Conservation (phyloP, 805 yeast genomes). For the Wickerhamomyces strasburgensis region DNA sequence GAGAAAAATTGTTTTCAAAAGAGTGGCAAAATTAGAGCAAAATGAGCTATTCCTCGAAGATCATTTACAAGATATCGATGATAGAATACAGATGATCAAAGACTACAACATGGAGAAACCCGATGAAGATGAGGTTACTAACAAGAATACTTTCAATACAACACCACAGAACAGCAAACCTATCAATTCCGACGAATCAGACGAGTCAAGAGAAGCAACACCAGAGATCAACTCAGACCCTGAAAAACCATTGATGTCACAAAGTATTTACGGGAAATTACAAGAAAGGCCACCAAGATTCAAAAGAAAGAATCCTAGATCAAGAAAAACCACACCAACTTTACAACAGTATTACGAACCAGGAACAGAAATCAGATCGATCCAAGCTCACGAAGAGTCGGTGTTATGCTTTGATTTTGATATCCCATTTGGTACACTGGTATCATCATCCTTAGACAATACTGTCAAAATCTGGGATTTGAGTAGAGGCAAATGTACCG, state of each 20-base stretch:
- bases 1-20: conserved; percentile 51
- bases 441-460: conserved; percentile 74
- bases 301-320: conserved; percentile 26
- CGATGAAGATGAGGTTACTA: conserved; percentile 24
- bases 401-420: conserved; percentile 63
- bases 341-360: conserved; percentile 59
- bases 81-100: conserved; percentile 38
- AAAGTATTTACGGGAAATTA: conserved; percentile 41
- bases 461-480: conserved; percentile 83
- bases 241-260: conserved; percentile 31
- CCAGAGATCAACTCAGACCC: conserved; percentile 6
- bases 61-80: conserved; percentile 38
- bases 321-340: conserved; percentile 53
- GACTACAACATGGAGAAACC: conserved; percentile 33
- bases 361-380: conserved; percentile 47
- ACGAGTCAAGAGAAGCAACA: conserved; percentile 15
- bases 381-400: conserved; percentile 48
- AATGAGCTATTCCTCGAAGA: conserved; percentile 54
- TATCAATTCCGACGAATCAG: too few relatives aligned
- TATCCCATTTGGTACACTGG: conserved; percentile 69
- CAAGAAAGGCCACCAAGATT: conserved; percentile 31
- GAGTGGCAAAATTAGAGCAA: conserved; percentile 56
- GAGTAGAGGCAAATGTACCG: conserved; percentile 45
- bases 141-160: conserved; percentile 1
- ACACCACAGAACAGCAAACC: background rate